Evolutionary conservation across 2,329 filamentous ascomycete species (phyloP).

Genomic region (Ophiocordyceps camponoti-floridani): DNA sequence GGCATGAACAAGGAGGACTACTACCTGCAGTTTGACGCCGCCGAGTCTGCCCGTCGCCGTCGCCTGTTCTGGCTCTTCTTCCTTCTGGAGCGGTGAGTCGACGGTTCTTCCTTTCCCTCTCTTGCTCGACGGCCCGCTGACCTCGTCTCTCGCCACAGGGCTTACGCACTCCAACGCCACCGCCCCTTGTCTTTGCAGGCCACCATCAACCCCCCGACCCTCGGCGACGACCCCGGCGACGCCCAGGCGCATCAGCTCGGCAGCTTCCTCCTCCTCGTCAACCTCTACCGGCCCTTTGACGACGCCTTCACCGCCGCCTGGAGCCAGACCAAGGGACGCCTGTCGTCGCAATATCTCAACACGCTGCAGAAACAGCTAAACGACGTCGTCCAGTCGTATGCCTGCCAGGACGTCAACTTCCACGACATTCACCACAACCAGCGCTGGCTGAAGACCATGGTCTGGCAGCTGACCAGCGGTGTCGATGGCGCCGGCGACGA

Average conservation of each 20-base stretch:
- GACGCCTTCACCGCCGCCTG: conserved; percentile 44
- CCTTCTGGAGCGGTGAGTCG: conserved; percentile 45
- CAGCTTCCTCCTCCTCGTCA: conserved; percentile 41
- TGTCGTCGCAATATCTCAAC: conserved; percentile 36
- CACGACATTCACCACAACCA: conserved; percentile 40
- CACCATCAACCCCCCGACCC: conserved; percentile 45
- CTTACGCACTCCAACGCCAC: conserved; percentile 53
- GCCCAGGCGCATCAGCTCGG: conserved; percentile 32
- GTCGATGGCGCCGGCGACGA: conserved; percentile 28
- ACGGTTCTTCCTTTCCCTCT: neutral
- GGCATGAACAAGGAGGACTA: conserved; percentile 44
- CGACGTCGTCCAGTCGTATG: conserved; percentile 32
- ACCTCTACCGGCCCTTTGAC: conserved; percentile 48
- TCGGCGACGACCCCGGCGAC: conserved; percentile 41
- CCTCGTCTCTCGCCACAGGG: conserved; percentile 18
- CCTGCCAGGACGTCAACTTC: conserved; percentile 34
- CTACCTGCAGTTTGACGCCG: conserved; percentile 38
- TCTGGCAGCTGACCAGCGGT: conserved; percentile 43
- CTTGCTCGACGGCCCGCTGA: neutral
- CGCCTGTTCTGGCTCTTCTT: conserved; percentile 59
- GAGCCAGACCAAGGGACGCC: conserved; percentile 44
- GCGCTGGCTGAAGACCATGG: conserved; percentile 45
- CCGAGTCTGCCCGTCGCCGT: conserved; percentile 44
- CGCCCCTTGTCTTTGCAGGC: conserved; percentile 54
- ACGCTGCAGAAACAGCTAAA: conserved; percentile 44